These are phyloP conservation scores for Pittosporum tobira DNA, from an alignment of 129 eudicot species.

Conservation along the genomic window DNA sequence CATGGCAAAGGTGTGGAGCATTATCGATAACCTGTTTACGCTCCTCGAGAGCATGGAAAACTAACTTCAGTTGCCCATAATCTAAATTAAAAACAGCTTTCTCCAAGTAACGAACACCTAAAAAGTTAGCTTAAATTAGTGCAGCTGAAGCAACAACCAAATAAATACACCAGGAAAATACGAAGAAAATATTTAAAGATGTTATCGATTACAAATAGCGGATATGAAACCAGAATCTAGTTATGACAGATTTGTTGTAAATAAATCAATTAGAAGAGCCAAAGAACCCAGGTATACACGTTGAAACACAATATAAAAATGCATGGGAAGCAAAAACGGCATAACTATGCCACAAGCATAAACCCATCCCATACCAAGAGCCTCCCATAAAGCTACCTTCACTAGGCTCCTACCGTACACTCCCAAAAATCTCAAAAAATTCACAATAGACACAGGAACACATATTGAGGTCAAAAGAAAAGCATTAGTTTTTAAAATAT, in stretches of 20 bases:
- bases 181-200: background rate
- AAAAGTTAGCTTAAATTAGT: slow-evolving; percentile 3
- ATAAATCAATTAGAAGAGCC: too few relatives aligned
- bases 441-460: too few relatives aligned
- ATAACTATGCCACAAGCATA: too few relatives aligned
- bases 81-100: slow-evolving; percentile 89
- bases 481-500: too few relatives aligned
- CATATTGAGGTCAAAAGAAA: too few relatives aligned
- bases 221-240: background rate
- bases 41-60: slow-evolving; percentile 87
- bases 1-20: slow-evolving; percentile 91
- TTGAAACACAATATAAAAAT: too few relatives aligned
- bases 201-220: background rate
- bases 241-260: background rate
- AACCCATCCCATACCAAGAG: too few relatives aligned
- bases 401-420: too few relatives aligned
- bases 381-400: too few relatives aligned
- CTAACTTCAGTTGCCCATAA: slow-evolving; percentile 88
- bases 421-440: too few relatives aligned
- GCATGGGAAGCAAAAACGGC: too few relatives aligned
- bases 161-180: background rate
- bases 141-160: slow-evolving; percentile 1
- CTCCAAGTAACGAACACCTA: slow-evolving; percentile 97
- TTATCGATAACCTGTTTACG: slow-evolving; percentile 90
- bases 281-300: too few relatives aligned